Base-by-base conservation (phyloP, 2,329 filamentous ascomycete genomes). In the Aspergillus brasiliensis region DNA sequence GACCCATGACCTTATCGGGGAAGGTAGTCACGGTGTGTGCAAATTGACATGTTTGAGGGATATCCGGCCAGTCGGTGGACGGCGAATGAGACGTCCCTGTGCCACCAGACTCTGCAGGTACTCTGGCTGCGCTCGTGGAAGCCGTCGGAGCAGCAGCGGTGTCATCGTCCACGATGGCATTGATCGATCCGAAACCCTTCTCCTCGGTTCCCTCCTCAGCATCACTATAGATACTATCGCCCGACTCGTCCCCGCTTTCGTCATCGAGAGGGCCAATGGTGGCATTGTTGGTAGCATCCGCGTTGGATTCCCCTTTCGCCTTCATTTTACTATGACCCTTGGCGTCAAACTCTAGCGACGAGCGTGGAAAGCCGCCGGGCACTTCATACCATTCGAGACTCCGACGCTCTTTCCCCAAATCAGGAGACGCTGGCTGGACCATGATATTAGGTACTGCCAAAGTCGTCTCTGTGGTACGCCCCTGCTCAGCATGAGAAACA, bases 291-390 rank as follows among this genome's bases (percentile, higher is more conserved):
- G 34, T n/a, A 11, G 37, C 38, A 21, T 31, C n/a, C 31, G 42
- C 25, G 25, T 23, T 46, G 38, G 49, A 13, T n/a, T 55, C 46
- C 23, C 57, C 61, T 52, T 60, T 62, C 37, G 46, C 27, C 51
- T 62, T 55, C 56, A 46, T 46, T 37, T 53, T 55, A 27, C 8
- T 27, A 38, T 17, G 8, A 8, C 6, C 40, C 17, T 51, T 44
- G 10, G 60, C 51, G 31, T 61, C 63, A 7, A 63, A 59, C 28
- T 73, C 69, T 21, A 72, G 65, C 8, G 64, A 65, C 5, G 70
- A 63, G 15, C 65, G 64, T 1, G 85, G 85, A 62, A 88, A 90
- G 0, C 81, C 82, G 7, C 87, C 88, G 8, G 88, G 88, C 15
- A 88, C 74, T 42, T 80, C 80, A 42, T 84, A 82, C 55, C 78